Evolutionary conservation across 2,329 filamentous ascomycete genomes (phyloP), one percentile per base, ranked within the genome.

Genomic region (Monilinia fructigena): DNA sequence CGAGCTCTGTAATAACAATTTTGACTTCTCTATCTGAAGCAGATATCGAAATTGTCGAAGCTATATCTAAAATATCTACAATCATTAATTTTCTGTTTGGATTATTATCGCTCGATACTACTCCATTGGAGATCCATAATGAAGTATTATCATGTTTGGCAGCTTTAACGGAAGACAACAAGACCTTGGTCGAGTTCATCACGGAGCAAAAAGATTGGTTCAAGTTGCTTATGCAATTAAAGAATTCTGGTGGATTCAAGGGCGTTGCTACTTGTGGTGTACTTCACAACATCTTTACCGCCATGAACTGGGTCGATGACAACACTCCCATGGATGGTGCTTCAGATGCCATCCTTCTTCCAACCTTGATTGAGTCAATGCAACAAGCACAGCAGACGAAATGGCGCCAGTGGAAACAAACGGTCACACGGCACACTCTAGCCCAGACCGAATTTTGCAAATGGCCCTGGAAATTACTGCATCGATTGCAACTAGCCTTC

Each of bases 381-480:
- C 72, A 75, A 59, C 66, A 71, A 53, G 66, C 68, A 28, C 55
- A 71, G 26, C 62, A 52, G 26, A 50, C 45, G 16, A 61, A 61
- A 50, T 20, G 31, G 50, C 5, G 35, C 35, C 12, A 28, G 62
- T 48, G 50, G 42, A 3, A 3, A 53, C 45, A 53, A 73, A 70
- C 55, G 68, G 68, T 53, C 48, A 73, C 54, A 23, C 68, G 31
- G 28, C 58, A 10, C 55, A 71, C 52, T 72, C 74, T 45, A 75
- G 67, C 67, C 72, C 74, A 7, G 73, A 76, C 28, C 69, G 74
- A 65, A 67, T 74, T 35, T 68, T 74, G 53, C 74, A 75, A 72
- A 75, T 86, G 20, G 85, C 85, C 3, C 77, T 90, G 0, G 86
- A 89, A 75, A 84, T 87, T 20, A 78, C 89, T 0, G 87, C 86